These are phyloP conservation scores for Aspergillus texensis DNA, from an alignment of 2,329 filamentous ascomycete genomes.

Conservation along the genomic window DNA sequence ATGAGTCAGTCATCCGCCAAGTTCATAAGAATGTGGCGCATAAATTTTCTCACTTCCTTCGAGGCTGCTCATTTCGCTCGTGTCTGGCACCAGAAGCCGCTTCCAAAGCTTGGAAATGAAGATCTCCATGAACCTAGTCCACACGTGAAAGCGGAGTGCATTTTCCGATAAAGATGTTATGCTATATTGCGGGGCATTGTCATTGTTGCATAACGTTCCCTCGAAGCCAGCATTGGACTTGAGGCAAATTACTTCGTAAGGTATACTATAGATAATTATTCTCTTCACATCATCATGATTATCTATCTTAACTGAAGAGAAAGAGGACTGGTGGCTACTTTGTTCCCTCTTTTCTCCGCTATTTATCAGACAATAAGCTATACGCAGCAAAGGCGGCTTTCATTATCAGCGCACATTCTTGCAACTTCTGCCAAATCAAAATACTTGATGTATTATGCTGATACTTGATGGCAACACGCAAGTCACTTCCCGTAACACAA, in stretches of 20 bases:
- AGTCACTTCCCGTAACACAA: conserved; percentile 7
- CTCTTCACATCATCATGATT: not conserved
- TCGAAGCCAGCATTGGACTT: no score
- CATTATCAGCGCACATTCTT: not conserved
- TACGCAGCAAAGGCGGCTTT: not conserved
- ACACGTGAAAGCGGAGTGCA: not conserved
- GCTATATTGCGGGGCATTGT: not conserved
- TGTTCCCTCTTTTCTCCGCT: not conserved
- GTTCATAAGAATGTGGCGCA: not conserved
- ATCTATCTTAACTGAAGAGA: not conserved
- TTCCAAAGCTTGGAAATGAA: not conserved
- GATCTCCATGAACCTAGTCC: not conserved
- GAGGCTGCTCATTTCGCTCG: not conserved
- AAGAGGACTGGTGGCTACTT: no score
- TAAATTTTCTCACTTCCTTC: not conserved
- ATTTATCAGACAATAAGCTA: not conserved
- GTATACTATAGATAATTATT: not conserved
- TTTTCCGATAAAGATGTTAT: not conserved
- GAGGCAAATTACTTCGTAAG: not conserved
- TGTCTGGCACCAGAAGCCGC: not conserved
- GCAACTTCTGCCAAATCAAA: not conserved
- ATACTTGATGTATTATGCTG: not conserved
- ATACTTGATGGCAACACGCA: conserved; percentile 1
- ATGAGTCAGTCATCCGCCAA: not conserved
- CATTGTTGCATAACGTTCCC: not conserved